Evolutionary conservation across 2,329 filamentous ascomycete genomes (phyloP).

Genomic region (Chaetomium strumarium): DNA sequence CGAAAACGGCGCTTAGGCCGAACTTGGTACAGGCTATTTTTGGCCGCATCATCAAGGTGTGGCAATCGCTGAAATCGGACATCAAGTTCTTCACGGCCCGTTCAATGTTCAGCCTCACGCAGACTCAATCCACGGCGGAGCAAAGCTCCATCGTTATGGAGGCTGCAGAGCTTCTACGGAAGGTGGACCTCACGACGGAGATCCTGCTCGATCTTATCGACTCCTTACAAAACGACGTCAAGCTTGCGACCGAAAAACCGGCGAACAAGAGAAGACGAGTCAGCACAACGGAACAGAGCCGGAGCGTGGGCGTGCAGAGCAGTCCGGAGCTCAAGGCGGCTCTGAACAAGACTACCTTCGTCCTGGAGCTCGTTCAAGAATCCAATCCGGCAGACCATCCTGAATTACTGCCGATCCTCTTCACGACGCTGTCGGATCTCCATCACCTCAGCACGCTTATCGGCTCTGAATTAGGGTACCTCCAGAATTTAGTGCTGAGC

Average conservation of each 20-base stretch:
- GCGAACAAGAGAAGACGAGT: slow-evolving; percentile 74
- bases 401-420: slow-evolving; percentile 71
- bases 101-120: slow-evolving; percentile 56
- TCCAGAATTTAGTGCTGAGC: slow-evolving; percentile 77
- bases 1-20: slow-evolving; percentile 37
- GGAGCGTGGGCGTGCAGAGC: slow-evolving; percentile 54
- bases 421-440: slow-evolving; percentile 78
- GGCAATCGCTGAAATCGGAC: slow-evolving; percentile 64
- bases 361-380: slow-evolving; percentile 80
- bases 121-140: slow-evolving; percentile 34
- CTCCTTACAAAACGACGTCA: slow-evolving; percentile 65
- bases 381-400: slow-evolving; percentile 71
- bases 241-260: slow-evolving; percentile 65
- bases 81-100: slow-evolving; percentile 54
- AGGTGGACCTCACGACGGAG: slow-evolving; percentile 65
- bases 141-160: slow-evolving; percentile 45
- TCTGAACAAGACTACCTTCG: slow-evolving; percentile 74
- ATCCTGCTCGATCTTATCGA: slow-evolving; percentile 68
- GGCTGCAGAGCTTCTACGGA: slow-evolving; percentile 66
- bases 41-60: slow-evolving; percentile 62
- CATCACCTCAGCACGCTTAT: slow-evolving; percentile 77
- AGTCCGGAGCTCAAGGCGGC: slow-evolving; percentile 60
- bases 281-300: slow-evolving; percentile 63
- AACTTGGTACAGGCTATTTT: slow-evolving; percentile 62
- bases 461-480: slow-evolving; percentile 81